These are phyloP conservation scores for Citrus unshiu DNA, from an alignment of 345 rosid genomes.

Conservation along the genomic window DNA sequence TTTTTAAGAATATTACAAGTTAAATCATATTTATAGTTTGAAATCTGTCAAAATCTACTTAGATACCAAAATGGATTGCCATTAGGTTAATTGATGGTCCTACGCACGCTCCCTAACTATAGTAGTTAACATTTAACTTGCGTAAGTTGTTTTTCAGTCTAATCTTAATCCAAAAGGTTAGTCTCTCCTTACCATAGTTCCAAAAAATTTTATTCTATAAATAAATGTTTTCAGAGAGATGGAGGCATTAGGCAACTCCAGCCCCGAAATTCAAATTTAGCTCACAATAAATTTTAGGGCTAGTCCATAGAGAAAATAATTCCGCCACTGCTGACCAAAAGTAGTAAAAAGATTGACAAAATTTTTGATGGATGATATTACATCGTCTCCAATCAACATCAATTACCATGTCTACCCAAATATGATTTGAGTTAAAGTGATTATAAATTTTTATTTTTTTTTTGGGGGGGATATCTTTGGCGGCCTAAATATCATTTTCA, in stretches of 20 bases:
- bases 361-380: background rate
- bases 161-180: too few species aligned
- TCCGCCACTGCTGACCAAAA: slow-evolving; percentile 8
- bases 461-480: background rate
- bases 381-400: slow-evolving; percentile 22
- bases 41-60: background rate
- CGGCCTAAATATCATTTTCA: background rate
- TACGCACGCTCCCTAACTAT: background rate
- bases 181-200: background rate
- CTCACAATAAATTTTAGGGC: background rate
- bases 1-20: too few species aligned
- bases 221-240: background rate
- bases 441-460: background rate
- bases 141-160: background rate
- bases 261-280: background rate
- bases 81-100: background rate
- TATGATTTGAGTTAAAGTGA: background rate
- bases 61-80: background rate
- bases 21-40: too few species aligned
- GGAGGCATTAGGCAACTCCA: background rate
- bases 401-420: slow-evolving; percentile 20
- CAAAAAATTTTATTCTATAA: background rate
- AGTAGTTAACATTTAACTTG: background rate
- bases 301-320: background rate
- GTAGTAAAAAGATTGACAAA: slow-evolving; percentile 2